Evolutionary conservation across 192 early-diverging fungal genomes (phyloP).

Genomic region (Piromyces finnis): DNA sequence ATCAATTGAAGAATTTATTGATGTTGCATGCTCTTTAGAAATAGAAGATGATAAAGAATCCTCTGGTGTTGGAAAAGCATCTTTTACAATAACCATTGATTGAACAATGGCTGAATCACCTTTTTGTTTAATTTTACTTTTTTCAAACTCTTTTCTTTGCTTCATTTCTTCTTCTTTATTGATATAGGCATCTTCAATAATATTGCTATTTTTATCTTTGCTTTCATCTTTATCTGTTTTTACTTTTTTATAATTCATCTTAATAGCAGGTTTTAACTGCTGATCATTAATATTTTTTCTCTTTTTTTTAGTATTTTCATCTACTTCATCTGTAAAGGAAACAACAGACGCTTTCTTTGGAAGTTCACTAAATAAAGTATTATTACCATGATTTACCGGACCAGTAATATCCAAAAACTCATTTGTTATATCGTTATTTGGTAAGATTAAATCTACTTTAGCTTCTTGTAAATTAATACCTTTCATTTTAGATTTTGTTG

Average conservation of each 20-base stretch:
- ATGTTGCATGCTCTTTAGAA: too few relatives aligned
- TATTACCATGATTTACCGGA: too few relatives aligned
- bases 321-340: too few relatives aligned
- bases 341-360: too few relatives aligned
- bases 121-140: too few relatives aligned
- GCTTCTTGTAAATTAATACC: not conserved
- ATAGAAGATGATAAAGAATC: too few relatives aligned
- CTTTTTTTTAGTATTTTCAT: not conserved
- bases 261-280: not conserved
- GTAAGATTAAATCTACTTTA: not conserved
- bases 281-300: not conserved
- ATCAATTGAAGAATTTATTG: not conserved
- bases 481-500: not conserved
- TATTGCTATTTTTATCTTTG: not conserved
- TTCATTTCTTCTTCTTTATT: not conserved
- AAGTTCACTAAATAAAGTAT: too few relatives aligned
- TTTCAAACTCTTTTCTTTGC: too few relatives aligned
- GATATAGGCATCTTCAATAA: not conserved
- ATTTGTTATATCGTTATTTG: not conserved
- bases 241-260: not conserved
- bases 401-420: not conserved
- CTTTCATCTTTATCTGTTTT: not conserved
- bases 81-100: too few relatives aligned
- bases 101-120: too few relatives aligned
- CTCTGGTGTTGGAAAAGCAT: too few relatives aligned